Evolutionary conservation across 441 rosid genomes (phyloP).

Genomic region (Pelargonium exstipulatum): DNA sequence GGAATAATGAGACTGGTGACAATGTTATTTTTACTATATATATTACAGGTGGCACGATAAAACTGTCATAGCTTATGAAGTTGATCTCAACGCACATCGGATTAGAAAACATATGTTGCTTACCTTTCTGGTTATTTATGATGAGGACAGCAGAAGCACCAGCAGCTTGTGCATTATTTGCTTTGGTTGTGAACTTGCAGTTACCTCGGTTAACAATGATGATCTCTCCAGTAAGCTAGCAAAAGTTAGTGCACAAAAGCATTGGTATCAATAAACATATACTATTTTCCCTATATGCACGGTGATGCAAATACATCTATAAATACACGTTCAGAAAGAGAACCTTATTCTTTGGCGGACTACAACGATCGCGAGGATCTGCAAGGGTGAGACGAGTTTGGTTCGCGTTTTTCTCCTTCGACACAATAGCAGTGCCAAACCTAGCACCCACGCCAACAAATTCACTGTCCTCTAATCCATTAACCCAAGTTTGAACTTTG

Average conservation of each 20-base stretch:
- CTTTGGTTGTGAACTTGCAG: slow-evolving; percentile 81
- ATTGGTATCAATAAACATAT: slow-evolving; percentile 19
- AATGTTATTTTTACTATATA: no score
- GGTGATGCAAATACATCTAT: neutral
- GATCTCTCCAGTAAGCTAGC: slow-evolving; percentile 67
- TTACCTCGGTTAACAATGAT: slow-evolving; percentile 86
- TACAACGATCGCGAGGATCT: slow-evolving; percentile 82
- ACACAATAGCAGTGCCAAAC: slow-evolving; percentile 73
- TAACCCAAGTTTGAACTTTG: slow-evolving; percentile 91
- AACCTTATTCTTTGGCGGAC: slow-evolving; percentile 63
- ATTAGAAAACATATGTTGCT: neutral
- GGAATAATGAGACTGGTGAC: no score
- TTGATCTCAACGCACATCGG: no score
- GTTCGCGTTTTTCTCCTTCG: slow-evolving; percentile 92
- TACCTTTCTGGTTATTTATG: slow-evolving; percentile 84
- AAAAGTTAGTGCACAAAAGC: slow-evolving; percentile 18
- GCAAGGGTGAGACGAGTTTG: slow-evolving; percentile 63
- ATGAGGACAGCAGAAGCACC: slow-evolving; percentile 89
- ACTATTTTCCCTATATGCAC: slow-evolving; percentile 5
- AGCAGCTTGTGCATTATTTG: slow-evolving; percentile 83
- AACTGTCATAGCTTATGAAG: no score
- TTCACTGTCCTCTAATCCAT: slow-evolving; percentile 77
- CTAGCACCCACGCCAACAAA: slow-evolving; percentile 97
- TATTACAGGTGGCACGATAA: no score
- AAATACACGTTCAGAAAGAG: neutral